A percentile compares a stretch with the other conserved stretches of the same genome.
Evolutionary conservation across 73 alveolate genomes (phyloP).

Genomic region (Tetrahymena thermophila): DNA sequence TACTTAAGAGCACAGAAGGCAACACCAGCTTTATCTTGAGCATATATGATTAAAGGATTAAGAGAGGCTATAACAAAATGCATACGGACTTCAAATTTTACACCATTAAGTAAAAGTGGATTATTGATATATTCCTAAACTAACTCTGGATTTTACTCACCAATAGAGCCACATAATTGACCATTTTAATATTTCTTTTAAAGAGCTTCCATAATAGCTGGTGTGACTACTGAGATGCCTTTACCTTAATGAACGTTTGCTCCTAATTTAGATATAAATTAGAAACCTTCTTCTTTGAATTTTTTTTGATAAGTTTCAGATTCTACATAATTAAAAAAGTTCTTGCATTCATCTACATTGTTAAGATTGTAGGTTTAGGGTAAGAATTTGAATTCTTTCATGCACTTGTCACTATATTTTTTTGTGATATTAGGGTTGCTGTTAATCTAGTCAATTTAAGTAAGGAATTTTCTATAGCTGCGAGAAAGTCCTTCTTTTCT

Average conservation of each 20-base stretch:
- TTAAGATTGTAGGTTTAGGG: slow-evolving; percentile 16
- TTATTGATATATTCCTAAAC: slow-evolving; percentile 8
- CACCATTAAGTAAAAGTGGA: slow-evolving; percentile 11
- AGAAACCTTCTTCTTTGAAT: slow-evolving; percentile 6
- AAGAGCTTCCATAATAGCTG: slow-evolving; percentile 1
- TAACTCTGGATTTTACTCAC: neutral
- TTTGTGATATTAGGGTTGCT: neutral
- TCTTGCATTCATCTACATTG: slow-evolving; percentile 5
- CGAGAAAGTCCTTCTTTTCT: neutral
- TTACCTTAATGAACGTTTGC: slow-evolving; percentile 34
- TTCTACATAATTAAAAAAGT: neutral
- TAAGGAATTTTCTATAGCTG: neutral
- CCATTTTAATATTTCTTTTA: slow-evolving; percentile 8
- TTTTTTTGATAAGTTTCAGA: neutral
- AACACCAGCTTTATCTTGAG: slow-evolving; percentile 13
- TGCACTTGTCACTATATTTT: neutral
- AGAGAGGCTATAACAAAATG: slow-evolving; percentile 26
- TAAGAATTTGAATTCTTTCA: neutral
- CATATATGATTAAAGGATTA: slow-evolving; percentile 25
- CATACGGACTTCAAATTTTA: slow-evolving; percentile 19
- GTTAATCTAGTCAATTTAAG: neutral
- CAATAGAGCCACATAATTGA: slow-evolving; percentile 1
- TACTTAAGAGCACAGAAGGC: slow-evolving; percentile 8
- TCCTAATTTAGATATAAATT: slow-evolving; percentile 25
- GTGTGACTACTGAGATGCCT: slow-evolving; percentile 7